Evolutionary conservation across 345 rosid species (phyloP), one percentile per base, ranked within the genome.

Genomic region (Lepidium didymum): DNA sequence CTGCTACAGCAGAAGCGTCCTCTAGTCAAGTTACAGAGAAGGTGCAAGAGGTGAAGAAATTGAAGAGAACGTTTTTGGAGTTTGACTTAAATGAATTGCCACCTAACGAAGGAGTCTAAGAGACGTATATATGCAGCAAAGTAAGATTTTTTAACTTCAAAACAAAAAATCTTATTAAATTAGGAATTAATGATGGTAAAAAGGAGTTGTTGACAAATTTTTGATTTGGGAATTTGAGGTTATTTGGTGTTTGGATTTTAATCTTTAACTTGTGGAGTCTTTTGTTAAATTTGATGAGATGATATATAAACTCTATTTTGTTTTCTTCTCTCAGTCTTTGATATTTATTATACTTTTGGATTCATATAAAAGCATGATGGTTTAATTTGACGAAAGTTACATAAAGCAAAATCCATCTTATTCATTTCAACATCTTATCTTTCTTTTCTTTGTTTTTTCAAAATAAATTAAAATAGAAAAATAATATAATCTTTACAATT

Each of bases 61-160:
- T 57, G 59, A 62, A 65, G 40, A 75, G 69, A 56, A 29, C 7
- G 35, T 29, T 67, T 46, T 34, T 74, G 64, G 62, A 54, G 14
- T 67, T 75, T 68, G 78, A 75, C 74, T 75, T 75, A 69, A 75
- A 75, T 53, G 69, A 75, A 59, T 25, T 62, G 69, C 78, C 78
- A 54, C 70, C 78, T 52, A 56, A 68, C 8, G 69, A 68, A 62
- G 73, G 60, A 68, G 74, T 68, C 69, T 55, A 74, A 53, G 54
- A 57, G 61, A 68, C 64, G 74, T 75, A 62, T 29, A 68, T 74
- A 68, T 68, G 74, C 69, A 54, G 13, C 64, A 68, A 64, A 68
- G 74, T 74, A 61, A 74, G 68, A 23, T 56, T 64, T 67, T 42
- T 34, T 65, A 50, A 57, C 68, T 21, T n/a, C 0, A 35, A 37